A percentile compares a stretch with the other conserved stretches of the same genome.
Conservation (phyloP, 176 grass and related monocot genomes). For the Hordeum marinum region DNA sequence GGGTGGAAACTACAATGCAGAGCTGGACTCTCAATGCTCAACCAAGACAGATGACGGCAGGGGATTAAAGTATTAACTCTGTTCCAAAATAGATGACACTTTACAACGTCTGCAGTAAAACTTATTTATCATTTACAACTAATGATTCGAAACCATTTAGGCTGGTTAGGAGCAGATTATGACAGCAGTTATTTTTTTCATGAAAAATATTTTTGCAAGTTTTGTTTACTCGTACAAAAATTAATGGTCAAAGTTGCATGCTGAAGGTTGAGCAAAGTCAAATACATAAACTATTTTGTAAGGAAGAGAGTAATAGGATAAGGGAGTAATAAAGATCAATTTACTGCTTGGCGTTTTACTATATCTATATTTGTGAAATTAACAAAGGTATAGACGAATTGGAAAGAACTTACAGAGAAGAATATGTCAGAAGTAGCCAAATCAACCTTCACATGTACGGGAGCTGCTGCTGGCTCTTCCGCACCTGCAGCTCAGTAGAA, state of each 20-base stretch:
- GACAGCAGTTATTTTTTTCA: background rate
- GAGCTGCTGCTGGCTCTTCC: constrained; percentile 29
- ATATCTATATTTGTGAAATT: background rate
- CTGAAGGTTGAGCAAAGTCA: background rate
- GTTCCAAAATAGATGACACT: background rate
- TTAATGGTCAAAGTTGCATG: background rate
- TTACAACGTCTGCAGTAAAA: background rate
- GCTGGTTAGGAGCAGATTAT: background rate
- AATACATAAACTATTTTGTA: background rate
- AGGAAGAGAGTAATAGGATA: background rate
- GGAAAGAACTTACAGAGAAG: background rate
- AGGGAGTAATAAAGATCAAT: no score
- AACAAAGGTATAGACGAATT: background rate
- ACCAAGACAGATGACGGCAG: background rate
- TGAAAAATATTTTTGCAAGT: background rate
- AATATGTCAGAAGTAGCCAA: background rate
- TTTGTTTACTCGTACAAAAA: background rate
- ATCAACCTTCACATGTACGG: constrained; percentile 38
- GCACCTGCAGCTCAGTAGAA: constrained; percentile 36
- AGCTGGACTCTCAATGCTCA: background rate
- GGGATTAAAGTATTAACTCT: background rate
- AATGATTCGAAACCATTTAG: background rate
- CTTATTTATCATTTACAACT: background rate
- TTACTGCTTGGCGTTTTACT: background rate
- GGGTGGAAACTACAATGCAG: background rate